Evolutionary conservation across 31 red algal genomes (phyloP), one percentile per base, ranked within the genome.

Genomic region (Bonnemaisonia californica): DNA sequence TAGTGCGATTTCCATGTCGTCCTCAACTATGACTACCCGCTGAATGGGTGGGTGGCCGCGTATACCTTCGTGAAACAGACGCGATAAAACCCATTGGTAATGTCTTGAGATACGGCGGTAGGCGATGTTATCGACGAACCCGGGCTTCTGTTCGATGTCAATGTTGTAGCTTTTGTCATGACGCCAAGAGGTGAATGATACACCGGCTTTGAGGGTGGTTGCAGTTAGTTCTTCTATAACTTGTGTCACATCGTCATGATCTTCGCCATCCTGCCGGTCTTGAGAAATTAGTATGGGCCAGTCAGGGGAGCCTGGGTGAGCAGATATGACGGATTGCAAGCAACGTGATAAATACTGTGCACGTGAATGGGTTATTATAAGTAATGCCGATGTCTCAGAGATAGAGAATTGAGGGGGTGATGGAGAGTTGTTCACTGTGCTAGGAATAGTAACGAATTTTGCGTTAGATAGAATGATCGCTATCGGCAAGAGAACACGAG

Each of bases 71-170:
- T 37, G 21, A 54, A 92, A 92, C 5, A 80, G 16, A 11, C 82
- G 83, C 22, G 61, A 58, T 24, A 93, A 54, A 19, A 66, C 90
- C 81, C 80, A 87, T 1, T 64, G 16, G 56, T 93, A 93, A 56
- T 93, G 90, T 36, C 90, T 60, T 30, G 90, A 59, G n/a, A 93
- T 93, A 23, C 70, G 36, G 2, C 78, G 69, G 56, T 91, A 91
- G 2, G 88, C 79, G 11, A 69, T 59, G 4, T 30, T 41, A 58
- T 87, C 66, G 33, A 80, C 67, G 54, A 89, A 89, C 1, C 36
- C 38, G 18, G 58, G 8, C 16, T 7, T 31, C 30, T 71, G 16
- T 13, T 71, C 67, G 48, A 35, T 29, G 54, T 76, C 54, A 45
- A 30, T 58, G 28, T 85, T 42, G 67, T 74, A 38, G 35, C 35